Base-by-base conservation (phyloP, 2,329 filamentous ascomycete genomes). In the Penicillium palitans region DNA sequence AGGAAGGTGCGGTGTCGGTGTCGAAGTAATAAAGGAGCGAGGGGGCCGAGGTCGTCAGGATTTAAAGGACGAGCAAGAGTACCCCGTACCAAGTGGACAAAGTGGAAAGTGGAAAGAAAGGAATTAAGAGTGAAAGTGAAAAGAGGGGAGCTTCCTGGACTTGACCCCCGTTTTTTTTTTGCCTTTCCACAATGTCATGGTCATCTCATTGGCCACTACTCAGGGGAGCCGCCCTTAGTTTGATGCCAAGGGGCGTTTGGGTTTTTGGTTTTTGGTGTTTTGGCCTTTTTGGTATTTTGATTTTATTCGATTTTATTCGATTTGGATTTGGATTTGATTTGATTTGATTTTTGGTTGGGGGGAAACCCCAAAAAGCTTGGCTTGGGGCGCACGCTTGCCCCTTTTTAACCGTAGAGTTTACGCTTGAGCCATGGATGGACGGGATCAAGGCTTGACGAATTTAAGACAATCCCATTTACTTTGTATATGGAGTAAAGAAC, bases 191-290 rank as follows among this genome's bases (percentile, higher is more conserved):
- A 29, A 56, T 44, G 47, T 57, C 47, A 52, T 52, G 3, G 6
- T 29, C 40, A 45, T 52, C 39, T 57, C 47, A 57, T 57, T 57
- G 54, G 54, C 54, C 54, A 57, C 54, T 7, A 25, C 19, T 57
- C 54, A 52, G 47, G 47, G n/a, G 54, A 52, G 29, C 47, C 40
- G 40, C 29, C 31, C 27, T 49, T 55, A 49, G 35, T 47, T 31
- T 33, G 19, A 48, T 39, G 44, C 45, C 24, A 19, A 24, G 33
- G 15, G 15, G 15, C 6, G 25, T 29, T 51, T 19, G 8, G 25
- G 24, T 19, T 40, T 31, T 39, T 40, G n/a, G 33, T 33, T 27
- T 39, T 39, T 42, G 27, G n/a, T 13, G 6, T 33, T 15, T 15
- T 33, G 4, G 5, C 4, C 6, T 25, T 24, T 25, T 25, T 25